Evolutionary conservation across 2,329 filamentous ascomycete species (phyloP).

Genomic region (Hypomyces rosellus): DNA sequence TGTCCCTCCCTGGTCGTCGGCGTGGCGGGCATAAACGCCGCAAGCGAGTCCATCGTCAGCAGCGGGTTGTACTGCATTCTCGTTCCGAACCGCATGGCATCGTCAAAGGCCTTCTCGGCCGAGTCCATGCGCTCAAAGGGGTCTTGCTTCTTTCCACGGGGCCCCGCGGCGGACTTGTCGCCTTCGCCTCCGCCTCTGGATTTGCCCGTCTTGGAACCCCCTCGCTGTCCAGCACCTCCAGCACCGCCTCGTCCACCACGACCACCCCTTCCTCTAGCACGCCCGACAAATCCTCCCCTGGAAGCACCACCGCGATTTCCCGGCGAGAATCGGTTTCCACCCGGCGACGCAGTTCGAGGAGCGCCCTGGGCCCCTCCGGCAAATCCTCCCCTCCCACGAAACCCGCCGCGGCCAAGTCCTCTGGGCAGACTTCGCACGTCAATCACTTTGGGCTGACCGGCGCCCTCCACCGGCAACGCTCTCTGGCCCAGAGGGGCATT

Average conservation of each 20-base stretch:
- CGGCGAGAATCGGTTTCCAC: conserved; percentile 15
- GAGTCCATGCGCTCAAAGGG: conserved; percentile 24
- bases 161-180: conserved; percentile 7
- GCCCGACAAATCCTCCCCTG: conserved; percentile 17
- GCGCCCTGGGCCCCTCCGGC: conserved; percentile 9
- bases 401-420: conserved; percentile 16
- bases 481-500: conserved; percentile 3
- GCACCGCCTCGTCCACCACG: conserved; percentile 9
- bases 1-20: conserved; percentile 23
- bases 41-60: conserved; percentile 26
- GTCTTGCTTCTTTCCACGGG: conserved; percentile 16
- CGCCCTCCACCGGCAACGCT: conserved; percentile 1
- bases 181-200: conserved; percentile 15
- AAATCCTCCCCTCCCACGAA: conserved; percentile 21
- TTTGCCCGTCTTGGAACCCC: conserved; percentile 13
- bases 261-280: conserved; percentile 13
- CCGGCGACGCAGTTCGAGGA: conserved; percentile 6
- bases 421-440: conserved; percentile 33
- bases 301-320: conserved; percentile 8
- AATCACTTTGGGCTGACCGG: conserved; percentile 29
- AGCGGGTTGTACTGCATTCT: conserved; percentile 26
- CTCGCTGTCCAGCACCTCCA: conserved; percentile 13
- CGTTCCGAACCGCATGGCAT: conserved; percentile 30
- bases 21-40: conserved; percentile 24
- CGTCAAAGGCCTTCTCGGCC: conserved; percentile 29